Percentiles rank a stretch among this genome's conserved stretches.
Conservation (phyloP, 768 basidiomycete species). For the Kockovaella imperatae region DNA sequence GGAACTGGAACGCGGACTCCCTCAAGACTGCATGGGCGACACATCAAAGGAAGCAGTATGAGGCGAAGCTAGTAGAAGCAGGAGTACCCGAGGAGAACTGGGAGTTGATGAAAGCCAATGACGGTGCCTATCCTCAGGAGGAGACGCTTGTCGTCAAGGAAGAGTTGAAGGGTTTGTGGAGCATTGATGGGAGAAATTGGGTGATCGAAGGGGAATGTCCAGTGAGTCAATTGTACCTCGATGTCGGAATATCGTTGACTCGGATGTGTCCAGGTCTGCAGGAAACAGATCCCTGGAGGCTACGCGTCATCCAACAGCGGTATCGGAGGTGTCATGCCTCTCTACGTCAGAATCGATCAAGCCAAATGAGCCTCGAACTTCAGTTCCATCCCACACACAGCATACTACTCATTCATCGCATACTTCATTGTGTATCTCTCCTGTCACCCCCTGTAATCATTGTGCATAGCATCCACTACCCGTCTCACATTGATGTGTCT, state of each 20-base stretch:
- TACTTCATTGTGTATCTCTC: background rate
- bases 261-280: no score
- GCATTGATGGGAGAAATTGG: slow-evolving; percentile 14
- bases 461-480: background rate
- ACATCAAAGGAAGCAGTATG: background rate
- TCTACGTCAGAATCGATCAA: no score
- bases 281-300: no score
- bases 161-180: slow-evolving; percentile 31
- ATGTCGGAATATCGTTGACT: no score
- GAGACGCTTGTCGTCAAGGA: slow-evolving; percentile 13
- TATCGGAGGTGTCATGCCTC: no score
- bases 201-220: slow-evolving; percentile 39
- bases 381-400: no score
- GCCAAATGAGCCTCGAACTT: no score
- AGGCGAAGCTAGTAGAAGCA: slow-evolving; percentile 3
- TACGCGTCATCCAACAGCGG: background rate
- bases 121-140: slow-evolving; percentile 1
- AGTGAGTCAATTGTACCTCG: no score
- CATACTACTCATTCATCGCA: no score
- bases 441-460: background rate
- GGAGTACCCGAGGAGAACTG: slow-evolving; percentile 2
- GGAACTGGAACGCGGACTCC: slow-evolving; percentile 14
- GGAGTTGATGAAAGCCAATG: slow-evolving; percentile 2
- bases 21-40: slow-evolving; percentile 7
- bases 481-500: no score